These are phyloP conservation scores for Cytidiella melzeri DNA, from an alignment of 768 basidiomycete genomes.

Conservation along the genomic window DNA sequence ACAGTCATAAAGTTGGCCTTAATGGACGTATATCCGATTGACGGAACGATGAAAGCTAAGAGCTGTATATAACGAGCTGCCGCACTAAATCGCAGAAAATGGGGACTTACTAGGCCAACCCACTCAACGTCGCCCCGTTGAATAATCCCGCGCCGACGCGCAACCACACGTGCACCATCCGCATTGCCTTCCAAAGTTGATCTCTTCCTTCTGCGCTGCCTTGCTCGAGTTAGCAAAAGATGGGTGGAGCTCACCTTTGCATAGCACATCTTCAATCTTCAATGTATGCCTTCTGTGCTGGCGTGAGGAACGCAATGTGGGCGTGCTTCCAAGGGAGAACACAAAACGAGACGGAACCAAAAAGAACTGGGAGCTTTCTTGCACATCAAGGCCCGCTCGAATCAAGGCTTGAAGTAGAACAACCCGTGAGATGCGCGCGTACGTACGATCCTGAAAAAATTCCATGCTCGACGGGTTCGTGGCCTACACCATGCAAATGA, in stretches of 20 bases:
- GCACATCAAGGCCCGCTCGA: not conserved
- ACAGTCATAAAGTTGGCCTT: constrained; percentile 28
- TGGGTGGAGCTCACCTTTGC: too few species aligned
- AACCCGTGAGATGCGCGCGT: constrained; percentile 9
- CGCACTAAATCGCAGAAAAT: too few species aligned
- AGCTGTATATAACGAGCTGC: too few species aligned
- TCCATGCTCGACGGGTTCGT: constrained; percentile 57
- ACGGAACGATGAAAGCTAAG: constrained; percentile 22
- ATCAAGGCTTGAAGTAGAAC: not conserved
- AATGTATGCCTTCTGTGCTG: too few species aligned
- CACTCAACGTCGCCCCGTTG: not conserved
- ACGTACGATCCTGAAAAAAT: constrained; percentile 60
- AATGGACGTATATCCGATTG: constrained; percentile 23
- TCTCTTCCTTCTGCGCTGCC: not conserved
- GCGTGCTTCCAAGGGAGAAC: too few species aligned
- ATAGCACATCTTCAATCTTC: too few species aligned
- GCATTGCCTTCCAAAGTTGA: constrained; percentile 9
- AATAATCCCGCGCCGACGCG: constrained; percentile 11
- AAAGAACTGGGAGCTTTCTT: constrained; percentile 12
- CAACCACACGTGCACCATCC: constrained; percentile 10
- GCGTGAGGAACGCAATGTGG: too few species aligned
- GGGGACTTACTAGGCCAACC: too few species aligned
- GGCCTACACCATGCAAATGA: constrained; percentile 48
- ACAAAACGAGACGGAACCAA: too few species aligned
- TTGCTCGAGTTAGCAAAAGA: too few species aligned